phyloP scores from a whole-genome alignment of 768 basidiomycete species.

The Tricholoma terreum region DNA sequence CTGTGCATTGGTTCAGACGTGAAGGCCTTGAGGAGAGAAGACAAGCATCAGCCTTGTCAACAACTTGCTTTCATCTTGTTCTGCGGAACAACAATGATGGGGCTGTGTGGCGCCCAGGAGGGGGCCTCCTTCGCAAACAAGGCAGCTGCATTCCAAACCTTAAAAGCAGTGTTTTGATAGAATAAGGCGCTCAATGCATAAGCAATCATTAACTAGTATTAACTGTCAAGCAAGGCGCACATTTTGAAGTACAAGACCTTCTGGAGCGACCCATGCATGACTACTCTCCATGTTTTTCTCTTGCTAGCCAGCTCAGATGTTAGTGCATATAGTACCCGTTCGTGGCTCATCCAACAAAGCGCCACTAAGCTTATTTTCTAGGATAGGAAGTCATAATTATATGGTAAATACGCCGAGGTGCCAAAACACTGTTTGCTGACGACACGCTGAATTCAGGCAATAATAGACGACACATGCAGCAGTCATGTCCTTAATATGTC shows the following conservation, averaged over 20 bases:
- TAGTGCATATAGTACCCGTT: too few species aligned
- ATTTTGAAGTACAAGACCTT: too few species aligned
- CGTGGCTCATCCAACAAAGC: background rate
- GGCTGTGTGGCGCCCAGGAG: background rate
- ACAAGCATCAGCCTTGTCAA: background rate
- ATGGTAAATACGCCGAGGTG: slow-evolving; percentile 8
- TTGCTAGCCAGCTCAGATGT: too few species aligned
- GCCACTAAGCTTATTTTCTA: slow-evolving; percentile 15
- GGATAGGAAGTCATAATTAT: slow-evolving; percentile 16
- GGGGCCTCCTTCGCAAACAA: too few species aligned
- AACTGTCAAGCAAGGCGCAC: too few species aligned
- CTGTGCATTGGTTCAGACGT: background rate
- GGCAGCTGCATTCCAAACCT: too few species aligned
- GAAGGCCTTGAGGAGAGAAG: background rate
- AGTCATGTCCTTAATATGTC: slow-evolving; percentile 54
- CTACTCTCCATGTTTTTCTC: too few species aligned
- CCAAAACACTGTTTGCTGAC: slow-evolving; percentile 5
- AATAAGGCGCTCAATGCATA: too few species aligned
- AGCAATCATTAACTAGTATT: too few species aligned
- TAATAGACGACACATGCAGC: background rate
- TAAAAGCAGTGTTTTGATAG: too few species aligned
- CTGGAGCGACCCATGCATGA: too few species aligned
- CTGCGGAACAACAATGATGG: background rate
- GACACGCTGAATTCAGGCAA: background rate
- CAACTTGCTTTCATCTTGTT: background rate